phyloP scores from a whole-genome alignment of 495 filamentous ascomycete genomes.

The Stereocaulon alpinum region DNA sequence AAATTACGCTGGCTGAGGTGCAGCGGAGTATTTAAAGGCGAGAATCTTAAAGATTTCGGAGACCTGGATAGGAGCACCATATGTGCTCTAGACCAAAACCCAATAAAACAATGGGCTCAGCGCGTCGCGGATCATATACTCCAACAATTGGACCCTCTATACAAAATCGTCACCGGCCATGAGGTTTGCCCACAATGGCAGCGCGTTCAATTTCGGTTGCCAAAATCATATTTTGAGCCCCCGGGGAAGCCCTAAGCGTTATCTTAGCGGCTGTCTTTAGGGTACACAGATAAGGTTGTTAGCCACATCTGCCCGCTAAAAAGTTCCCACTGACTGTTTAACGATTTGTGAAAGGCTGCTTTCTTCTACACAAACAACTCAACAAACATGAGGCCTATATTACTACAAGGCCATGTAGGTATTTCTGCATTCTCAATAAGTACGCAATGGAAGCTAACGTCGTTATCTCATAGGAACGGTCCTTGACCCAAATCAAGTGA shows the following conservation, averaged over 20 bases:
- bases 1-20: neutral
- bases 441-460: neutral
- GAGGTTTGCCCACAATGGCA: neutral
- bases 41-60: conserved; percentile 5
- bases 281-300: conserved; percentile 8
- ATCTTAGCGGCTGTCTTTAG: neutral
- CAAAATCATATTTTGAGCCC: neutral
- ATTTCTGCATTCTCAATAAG: neutral
- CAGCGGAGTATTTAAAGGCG: neutral
- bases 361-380: neutral
- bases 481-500: conserved; percentile 93
- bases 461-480: conserved; percentile 53
- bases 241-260: neutral
- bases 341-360: neutral
- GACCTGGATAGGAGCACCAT: conserved; percentile 2
- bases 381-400: conserved; percentile 78
- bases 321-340: conserved; percentile 10
- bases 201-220: neutral
- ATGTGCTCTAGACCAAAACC: neutral
- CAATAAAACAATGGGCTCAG: neutral
- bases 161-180: neutral
- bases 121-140: neutral
- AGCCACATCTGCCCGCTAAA: conserved; percentile 1
- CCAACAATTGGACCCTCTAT: neutral
- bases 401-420: conserved; percentile 83